Percentiles rank a stretch among this genome's conserved stretches.
phyloP scores from a whole-genome alignment of 1,284 basidiomycete genomes.

The Heterobasidion parviporum region DNA sequence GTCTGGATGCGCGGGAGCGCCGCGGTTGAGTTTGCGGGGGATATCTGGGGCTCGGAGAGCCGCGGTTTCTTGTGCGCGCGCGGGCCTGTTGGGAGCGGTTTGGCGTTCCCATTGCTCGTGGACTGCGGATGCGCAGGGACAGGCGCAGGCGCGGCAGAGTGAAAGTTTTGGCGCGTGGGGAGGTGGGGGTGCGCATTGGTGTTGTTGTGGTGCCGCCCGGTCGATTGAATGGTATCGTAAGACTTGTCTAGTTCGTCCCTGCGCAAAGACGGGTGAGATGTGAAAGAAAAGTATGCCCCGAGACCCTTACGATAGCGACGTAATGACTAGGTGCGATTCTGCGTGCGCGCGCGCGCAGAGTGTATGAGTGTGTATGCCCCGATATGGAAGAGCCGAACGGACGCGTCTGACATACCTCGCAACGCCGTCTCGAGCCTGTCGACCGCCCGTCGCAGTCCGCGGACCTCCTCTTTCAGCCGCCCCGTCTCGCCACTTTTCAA shows the following conservation, averaged over 20 bases:
- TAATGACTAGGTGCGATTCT: constrained; percentile 71
- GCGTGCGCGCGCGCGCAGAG: constrained; percentile 4
- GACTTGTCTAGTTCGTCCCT: constrained; percentile 63
- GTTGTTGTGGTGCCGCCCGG: constrained; percentile 28
- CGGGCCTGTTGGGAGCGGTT: constrained; percentile 64
- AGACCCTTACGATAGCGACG: constrained; percentile 57
- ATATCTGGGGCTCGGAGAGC: constrained; percentile 45
- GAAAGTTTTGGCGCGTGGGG: constrained; percentile 28
- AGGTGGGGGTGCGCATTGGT: constrained; percentile 29
- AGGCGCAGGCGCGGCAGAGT: constrained; percentile 1
- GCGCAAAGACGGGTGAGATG: neutral
- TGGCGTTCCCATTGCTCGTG: constrained; percentile 29
- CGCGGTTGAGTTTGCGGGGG: constrained; percentile 28
- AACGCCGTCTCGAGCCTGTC: constrained; percentile 62
- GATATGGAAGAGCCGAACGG: neutral
- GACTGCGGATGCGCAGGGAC: constrained; percentile 13
- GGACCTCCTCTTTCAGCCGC: constrained; percentile 70
- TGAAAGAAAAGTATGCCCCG: neutral
- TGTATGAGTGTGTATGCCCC: constrained; percentile 3
- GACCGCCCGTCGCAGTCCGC: constrained; percentile 55
- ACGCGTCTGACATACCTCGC: constrained; percentile 43
- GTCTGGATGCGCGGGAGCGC: constrained; percentile 17
- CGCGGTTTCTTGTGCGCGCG: constrained; percentile 71
- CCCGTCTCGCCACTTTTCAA: constrained; percentile 65
- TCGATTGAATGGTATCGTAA: constrained; percentile 46